Conservation (phyloP, 495 filamentous ascomycete genomes). For the Hypomontagnella monticulosa region DNA sequence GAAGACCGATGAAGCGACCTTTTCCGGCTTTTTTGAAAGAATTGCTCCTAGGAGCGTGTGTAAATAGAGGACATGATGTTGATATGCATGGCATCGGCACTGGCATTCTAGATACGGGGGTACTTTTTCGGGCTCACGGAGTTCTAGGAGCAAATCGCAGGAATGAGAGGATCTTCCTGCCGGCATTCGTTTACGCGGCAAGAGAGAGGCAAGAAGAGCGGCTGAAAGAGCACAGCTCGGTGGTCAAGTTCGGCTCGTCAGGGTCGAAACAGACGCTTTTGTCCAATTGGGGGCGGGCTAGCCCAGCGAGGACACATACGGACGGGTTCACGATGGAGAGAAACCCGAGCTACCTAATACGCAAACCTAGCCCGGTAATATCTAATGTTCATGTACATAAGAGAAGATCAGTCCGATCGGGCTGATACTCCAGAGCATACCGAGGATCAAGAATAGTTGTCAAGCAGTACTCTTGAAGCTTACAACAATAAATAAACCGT, state of each 20-base stretch:
- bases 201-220: constrained; percentile 16
- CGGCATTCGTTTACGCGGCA: constrained; percentile 51
- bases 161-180: constrained; percentile 43
- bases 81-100: constrained; percentile 64
- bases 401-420: constrained; percentile 30
- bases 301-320: constrained; percentile 45
- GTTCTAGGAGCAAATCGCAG: constrained; percentile 57
- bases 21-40: constrained; percentile 46
- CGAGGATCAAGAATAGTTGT: constrained; percentile 37
- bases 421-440: constrained; percentile 26
- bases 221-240: constrained; percentile 20
- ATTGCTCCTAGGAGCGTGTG: constrained; percentile 52
- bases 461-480: constrained; percentile 43
- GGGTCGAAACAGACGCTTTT: constrained; percentile 30
- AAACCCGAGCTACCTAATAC: constrained; percentile 43
- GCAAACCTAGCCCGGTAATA: constrained; percentile 52
- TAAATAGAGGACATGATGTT: constrained; percentile 62
- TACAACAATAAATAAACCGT: constrained; percentile 46
- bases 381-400: constrained; percentile 50
- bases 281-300: constrained; percentile 49
- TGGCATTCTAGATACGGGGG: constrained; percentile 63
- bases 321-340: constrained; percentile 37
- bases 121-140: constrained; percentile 54
- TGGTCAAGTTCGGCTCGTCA: constrained; percentile 29
- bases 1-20: constrained; percentile 42